Evolutionary conservation across 306 rosid genomes (phyloP), one percentile per base, ranked within the genome.

Genomic region (Begonia masoniana): DNA sequence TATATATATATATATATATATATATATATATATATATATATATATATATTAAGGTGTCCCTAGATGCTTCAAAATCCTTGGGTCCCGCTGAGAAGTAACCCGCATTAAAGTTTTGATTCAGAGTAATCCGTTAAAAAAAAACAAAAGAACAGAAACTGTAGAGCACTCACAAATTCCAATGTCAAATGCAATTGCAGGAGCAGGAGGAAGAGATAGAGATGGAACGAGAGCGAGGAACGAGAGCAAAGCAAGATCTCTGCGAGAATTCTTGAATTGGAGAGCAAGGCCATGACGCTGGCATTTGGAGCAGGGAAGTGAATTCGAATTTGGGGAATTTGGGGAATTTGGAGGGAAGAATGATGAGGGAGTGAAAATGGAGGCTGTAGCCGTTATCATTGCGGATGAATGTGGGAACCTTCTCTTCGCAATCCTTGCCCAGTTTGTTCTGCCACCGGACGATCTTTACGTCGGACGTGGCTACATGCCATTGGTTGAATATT

Each of bases 31-130:
- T n/a, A n/a, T n/a, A n/a, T n/a, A n/a, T n/a, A n/a, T n/a, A n/a
- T n/a, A n/a, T n/a, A n/a, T n/a, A n/a, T n/a, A n/a, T n/a, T n/a
- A n/a, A n/a, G n/a, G n/a, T n/a, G n/a, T n/a, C n/a, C n/a, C n/a
- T n/a, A n/a, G n/a, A n/a, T n/a, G n/a, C n/a, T n/a, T n/a, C n/a
- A n/a, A n/a, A 91, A 58, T 86, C 91, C 78, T 86, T 91, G 13
- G 99, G 94, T 79, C 96, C 99, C 63, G 96, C 99, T 86, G 82
- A 66, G 60, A 43, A 59, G 2, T 21, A 50, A 70, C 13, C 63
- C n/a, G 61, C 46, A 63, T 76, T 72, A 82, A 72, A 74, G 72
- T 45, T 66, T 65, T 26, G 36, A 26, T 4, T 26, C 36, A 26
- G 36, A 26, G 36, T 31, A 31, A 31, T 31, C 39, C 12, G 43